Conservation (phyloP, 2,329 filamentous ascomycete genomes). For the Pestalotiopsis fici region DNA sequence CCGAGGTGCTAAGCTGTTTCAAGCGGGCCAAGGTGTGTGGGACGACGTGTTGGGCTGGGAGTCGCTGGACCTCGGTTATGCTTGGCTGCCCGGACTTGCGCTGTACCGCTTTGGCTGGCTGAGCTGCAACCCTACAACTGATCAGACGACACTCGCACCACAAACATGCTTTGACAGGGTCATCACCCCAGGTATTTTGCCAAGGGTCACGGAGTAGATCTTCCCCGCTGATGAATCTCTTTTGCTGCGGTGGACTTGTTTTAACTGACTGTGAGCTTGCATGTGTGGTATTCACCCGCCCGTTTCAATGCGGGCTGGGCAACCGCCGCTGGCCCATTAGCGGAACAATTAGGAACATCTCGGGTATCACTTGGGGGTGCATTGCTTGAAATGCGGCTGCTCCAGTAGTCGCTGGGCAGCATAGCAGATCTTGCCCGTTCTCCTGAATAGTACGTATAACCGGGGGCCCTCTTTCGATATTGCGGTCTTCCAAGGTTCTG, state of each 20-base stretch:
- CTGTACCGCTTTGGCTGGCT: not conserved
- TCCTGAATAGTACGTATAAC: not conserved
- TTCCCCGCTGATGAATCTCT: not conserved
- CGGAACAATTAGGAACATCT: slow-evolving; percentile 11
- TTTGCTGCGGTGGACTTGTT: not conserved
- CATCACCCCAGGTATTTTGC: not conserved
- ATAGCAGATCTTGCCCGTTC: not conserved
- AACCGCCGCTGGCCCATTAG: not conserved
- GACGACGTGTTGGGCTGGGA: not conserved
- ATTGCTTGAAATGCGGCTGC: not conserved
- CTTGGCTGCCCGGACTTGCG: not conserved
- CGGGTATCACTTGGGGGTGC: slow-evolving; percentile 2
- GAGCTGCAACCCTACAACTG: not conserved
- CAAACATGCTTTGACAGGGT: not conserved
- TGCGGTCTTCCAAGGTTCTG: not conserved
- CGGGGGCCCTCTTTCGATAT: not conserved
- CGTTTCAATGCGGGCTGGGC: not conserved
- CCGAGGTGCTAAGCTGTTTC: not conserved
- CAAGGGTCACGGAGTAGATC: not conserved
- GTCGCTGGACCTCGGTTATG: not conserved
- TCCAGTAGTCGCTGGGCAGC: not conserved
- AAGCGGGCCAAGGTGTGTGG: not conserved
- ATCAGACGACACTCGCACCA: not conserved
- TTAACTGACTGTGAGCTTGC: not conserved
- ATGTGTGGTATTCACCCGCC: not conserved